Base-by-base conservation (phyloP, 2,329 filamentous ascomycete genomes). In the Paraconiothyrium sp. region DNA sequence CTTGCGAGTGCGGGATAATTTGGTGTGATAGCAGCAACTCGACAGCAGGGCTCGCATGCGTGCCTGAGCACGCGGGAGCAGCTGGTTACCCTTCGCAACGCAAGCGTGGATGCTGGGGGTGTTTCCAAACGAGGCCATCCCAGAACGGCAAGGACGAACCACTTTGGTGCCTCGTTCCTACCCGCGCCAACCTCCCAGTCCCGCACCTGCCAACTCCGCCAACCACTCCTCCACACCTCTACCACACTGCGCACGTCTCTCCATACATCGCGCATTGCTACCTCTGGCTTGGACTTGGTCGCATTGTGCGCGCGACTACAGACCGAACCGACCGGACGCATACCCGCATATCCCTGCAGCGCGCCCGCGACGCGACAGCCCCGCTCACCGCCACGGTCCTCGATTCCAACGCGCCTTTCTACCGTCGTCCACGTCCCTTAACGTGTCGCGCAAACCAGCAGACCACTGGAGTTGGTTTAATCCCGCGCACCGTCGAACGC, bases 321-420 rank as follows among this genome's bases (percentile, higher is more conserved):
- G 48, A 27, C 54, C 52, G 39, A 55, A 32, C 13, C 27, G 16
- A 5, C 52, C 24, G 27, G 9, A 22, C 52, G 27, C 39, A 46
- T 62, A 57, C 61, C 30, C 32, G 46, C 63, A 59, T 24, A 51
- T 54, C 24, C 37, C 35, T 30, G 30, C 41, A 50, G 59, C 66
- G 65, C 64, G 61, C 63, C 57, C 57, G 44, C 62, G 57, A 70
- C 67, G 67, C 64, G 67, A 64, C 57, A 58, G 60, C 61, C 61
- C 49, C 50, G 57, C 54, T 59, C 64, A 65, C 59, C 58, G 58
- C 66, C 57, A 41, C 50, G 50, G 54, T 54, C 57, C 56, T 63
- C 57, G 56, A 59, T 41, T 49, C 54, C 59, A 43, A 51, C 39
- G 39, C 39, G 39, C 39, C 16, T 20, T n/a, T 16, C 58, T 60